Evolutionary conservation across 345 rosid species (phyloP).

Genomic region (Populus ilicifolia): DNA sequence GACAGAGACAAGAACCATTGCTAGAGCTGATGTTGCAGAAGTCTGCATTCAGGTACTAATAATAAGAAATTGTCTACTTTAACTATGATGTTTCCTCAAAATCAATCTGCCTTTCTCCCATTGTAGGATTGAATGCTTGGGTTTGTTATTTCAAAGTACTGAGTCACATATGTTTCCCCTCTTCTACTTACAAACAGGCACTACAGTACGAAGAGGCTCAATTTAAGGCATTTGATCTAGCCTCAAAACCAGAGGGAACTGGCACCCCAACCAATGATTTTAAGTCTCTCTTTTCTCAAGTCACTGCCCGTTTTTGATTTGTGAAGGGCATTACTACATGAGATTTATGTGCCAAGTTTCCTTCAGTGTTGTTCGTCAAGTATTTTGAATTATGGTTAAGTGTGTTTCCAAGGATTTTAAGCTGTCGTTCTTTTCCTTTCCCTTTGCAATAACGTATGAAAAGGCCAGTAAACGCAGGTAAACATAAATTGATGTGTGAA

Average conservation of each 20-base stretch:
- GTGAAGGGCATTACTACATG: background rate
- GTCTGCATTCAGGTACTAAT: slow-evolving; percentile 69
- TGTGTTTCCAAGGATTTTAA: too few relatives aligned
- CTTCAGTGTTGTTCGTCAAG: too few relatives aligned
- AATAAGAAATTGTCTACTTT: background rate
- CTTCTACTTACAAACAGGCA: slow-evolving; percentile 42
- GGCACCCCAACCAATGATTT: slow-evolving; percentile 89
- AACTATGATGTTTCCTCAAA: background rate
- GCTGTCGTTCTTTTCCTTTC: too few relatives aligned
- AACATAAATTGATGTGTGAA: too few relatives aligned
- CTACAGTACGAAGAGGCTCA: slow-evolving; percentile 69
- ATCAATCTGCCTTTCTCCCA: background rate
- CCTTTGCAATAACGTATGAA: too few relatives aligned
- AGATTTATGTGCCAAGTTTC: too few relatives aligned
- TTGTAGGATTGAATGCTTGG: background rate
- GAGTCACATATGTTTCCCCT: slow-evolving; percentile 3
- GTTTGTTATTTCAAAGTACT: background rate
- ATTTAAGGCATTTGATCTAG: slow-evolving; percentile 82
- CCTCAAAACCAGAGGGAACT: slow-evolving; percentile 79
- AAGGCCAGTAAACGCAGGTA: too few relatives aligned
- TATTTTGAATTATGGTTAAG: too few relatives aligned
- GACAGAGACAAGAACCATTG: slow-evolving; percentile 69
- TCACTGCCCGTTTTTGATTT: slow-evolving; percentile 57
- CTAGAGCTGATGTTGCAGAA: slow-evolving; percentile 86
- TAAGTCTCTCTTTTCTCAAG: slow-evolving; percentile 67